phyloP scores from a whole-genome alignment of 208 protist genomes.

The Blechomonas ayalai region DNA sequence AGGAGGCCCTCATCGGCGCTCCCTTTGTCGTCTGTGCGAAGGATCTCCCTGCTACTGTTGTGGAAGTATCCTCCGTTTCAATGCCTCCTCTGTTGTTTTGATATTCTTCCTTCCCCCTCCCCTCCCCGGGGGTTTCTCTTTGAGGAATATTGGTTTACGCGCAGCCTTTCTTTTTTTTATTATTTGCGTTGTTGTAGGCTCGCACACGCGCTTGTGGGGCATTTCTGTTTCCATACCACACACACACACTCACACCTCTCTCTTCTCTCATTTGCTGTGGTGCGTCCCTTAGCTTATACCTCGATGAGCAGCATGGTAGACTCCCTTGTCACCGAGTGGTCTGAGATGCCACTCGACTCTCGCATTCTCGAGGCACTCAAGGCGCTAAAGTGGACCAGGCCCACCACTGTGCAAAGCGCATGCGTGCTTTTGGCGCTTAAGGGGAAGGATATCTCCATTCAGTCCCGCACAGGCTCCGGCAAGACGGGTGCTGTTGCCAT shows the following conservation, averaged over 20 bases:
- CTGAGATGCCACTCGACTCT: slow-evolving; percentile 67
- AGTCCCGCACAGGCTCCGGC: slow-evolving; percentile 82
- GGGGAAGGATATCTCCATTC: slow-evolving; percentile 84
- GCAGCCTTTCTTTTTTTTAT: background rate
- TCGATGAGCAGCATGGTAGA: slow-evolving; percentile 2
- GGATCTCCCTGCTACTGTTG: too few species aligned
- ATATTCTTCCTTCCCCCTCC: too few species aligned
- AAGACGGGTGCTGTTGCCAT: slow-evolving; percentile 90
- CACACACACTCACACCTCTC: background rate
- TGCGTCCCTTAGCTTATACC: background rate
- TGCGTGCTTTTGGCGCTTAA: slow-evolving; percentile 91
- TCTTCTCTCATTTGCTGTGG: background rate
- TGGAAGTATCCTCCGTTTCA: too few species aligned
- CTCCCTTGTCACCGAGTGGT: slow-evolving; percentile 45
- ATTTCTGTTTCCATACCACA: background rate
- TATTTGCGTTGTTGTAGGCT: too few species aligned
- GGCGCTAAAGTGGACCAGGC: slow-evolving; percentile 73
- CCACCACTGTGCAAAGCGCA: slow-evolving; percentile 93
- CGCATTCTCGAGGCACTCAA: slow-evolving; percentile 77
- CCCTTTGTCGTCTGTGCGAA: too few species aligned
- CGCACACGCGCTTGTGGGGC: too few species aligned
- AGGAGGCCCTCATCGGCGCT: too few species aligned
- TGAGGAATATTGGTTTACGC: too few species aligned
- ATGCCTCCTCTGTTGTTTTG: too few species aligned
- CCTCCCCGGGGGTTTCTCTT: too few species aligned